Evolutionary conservation across 2,329 filamentous ascomycete genomes (phyloP).

Genomic region (Aspergillus amoenus): DNA sequence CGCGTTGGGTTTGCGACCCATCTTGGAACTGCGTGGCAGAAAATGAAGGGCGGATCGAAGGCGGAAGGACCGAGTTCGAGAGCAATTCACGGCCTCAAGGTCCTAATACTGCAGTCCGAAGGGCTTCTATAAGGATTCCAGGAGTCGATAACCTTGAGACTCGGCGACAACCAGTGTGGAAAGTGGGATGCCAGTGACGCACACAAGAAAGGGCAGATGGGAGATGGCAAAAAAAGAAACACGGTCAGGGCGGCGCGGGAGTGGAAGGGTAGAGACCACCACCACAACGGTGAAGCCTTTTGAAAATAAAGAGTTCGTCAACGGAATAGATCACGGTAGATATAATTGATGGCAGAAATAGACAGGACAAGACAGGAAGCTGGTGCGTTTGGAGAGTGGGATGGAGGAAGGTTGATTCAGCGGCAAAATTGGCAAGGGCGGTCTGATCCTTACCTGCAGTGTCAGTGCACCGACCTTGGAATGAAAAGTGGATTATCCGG

Average conservation of each 20-base stretch:
- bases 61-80: slow-evolving; percentile 1
- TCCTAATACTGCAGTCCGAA: neutral
- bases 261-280: slow-evolving; percentile 8
- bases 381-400: slow-evolving; percentile 16
- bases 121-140: neutral
- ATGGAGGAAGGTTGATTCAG: slow-evolving; percentile 24
- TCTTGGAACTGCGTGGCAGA: slow-evolving; percentile 41
- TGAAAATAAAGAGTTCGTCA: neutral
- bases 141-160: neutral
- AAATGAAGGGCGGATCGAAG: slow-evolving; percentile 17
- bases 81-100: neutral
- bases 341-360: slow-evolving; percentile 4
- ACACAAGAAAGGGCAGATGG: slow-evolving; percentile 15
- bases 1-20: slow-evolving; percentile 82
- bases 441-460: slow-evolving; percentile 27
- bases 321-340: neutral
- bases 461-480: neutral
- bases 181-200: slow-evolving; percentile 9
- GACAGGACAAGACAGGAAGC: slow-evolving; percentile 7
- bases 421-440: slow-evolving; percentile 40
- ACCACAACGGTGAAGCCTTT: slow-evolving; percentile 4
- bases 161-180: neutral
- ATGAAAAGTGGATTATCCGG: no score
- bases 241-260: neutral
- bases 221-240: slow-evolving; percentile 22